Evolutionary conservation across 2,329 filamentous ascomycete genomes (phyloP).

Genomic region (Arthroderma uncinatum): DNA sequence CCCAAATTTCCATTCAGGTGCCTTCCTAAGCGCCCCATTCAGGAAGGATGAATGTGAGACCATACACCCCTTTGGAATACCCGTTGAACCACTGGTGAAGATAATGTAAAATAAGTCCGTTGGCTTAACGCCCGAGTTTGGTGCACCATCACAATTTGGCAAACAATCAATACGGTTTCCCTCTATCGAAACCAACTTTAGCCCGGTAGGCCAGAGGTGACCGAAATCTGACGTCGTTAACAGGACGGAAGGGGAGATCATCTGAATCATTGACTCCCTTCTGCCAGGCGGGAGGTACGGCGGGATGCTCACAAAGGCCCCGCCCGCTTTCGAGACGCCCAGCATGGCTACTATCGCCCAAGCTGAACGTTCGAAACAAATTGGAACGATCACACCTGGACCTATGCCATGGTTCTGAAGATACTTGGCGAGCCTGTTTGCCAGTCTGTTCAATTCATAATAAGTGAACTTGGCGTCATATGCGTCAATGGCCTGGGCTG

Average conservation of each 20-base stretch:
- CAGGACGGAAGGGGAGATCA: slow-evolving; percentile 5
- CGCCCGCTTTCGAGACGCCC: slow-evolving; percentile 15
- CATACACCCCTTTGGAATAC: slow-evolving; percentile 44
- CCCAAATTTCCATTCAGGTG: slow-evolving; percentile 37
- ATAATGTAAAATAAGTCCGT: slow-evolving; percentile 52
- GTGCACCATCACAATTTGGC: slow-evolving; percentile 32
- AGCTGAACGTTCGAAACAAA: slow-evolving; percentile 14
- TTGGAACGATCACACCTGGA: slow-evolving; percentile 11
- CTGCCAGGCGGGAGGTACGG: slow-evolving; percentile 10
- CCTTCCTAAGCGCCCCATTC: slow-evolving; percentile 40
- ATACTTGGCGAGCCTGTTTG: slow-evolving; percentile 10
- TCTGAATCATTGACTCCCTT: slow-evolving; percentile 8
- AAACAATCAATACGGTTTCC: slow-evolving; percentile 42
- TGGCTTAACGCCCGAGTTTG: neutral
- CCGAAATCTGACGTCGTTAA: slow-evolving; percentile 10
- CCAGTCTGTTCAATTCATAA: slow-evolving; percentile 15
- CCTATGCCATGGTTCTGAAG: slow-evolving; percentile 17
- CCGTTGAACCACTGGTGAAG: slow-evolving; percentile 43
- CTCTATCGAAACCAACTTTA: slow-evolving; percentile 36
- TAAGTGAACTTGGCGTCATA: slow-evolving; percentile 18
- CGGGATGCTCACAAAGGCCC: slow-evolving; percentile 13
- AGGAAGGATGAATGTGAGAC: slow-evolving; percentile 46
- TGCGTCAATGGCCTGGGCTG: slow-evolving; percentile 15
- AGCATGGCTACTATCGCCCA: slow-evolving; percentile 15
- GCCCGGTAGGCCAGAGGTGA: slow-evolving; percentile 17